phyloP scores from a whole-genome alignment of 2,329 filamentous ascomycete species.

The Clarireedia homoeocarpa region DNA sequence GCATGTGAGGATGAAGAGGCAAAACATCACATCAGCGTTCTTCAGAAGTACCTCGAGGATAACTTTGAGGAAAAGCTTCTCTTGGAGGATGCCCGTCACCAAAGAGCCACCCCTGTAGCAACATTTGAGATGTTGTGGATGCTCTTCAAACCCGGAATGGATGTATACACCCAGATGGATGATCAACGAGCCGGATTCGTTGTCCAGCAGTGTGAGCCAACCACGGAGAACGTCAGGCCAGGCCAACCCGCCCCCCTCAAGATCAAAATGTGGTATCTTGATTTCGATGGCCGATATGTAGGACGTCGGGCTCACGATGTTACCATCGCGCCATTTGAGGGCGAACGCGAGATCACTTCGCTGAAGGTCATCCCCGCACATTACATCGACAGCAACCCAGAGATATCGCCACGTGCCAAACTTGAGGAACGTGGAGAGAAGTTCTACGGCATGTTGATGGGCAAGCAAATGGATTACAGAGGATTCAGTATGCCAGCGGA shows the following conservation, averaged over 20 bases:
- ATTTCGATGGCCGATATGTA: conserved; percentile 25
- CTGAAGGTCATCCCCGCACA: conserved; percentile 23
- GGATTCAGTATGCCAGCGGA: conserved; percentile 18
- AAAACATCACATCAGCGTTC: conserved; percentile 15
- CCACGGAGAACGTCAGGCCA: conserved; percentile 6
- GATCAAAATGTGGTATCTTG: conserved; percentile 25
- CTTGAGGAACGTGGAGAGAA: conserved; percentile 20
- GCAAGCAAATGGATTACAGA: conserved; percentile 21
- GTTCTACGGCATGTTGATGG: conserved; percentile 19
- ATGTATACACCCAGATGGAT: conserved; percentile 17
- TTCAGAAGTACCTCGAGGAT: conserved; percentile 18
- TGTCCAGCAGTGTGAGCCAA: conserved; percentile 13
- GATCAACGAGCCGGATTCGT: conserved; percentile 18
- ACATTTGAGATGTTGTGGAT: conserved; percentile 23
- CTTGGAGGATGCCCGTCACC: conserved; percentile 15
- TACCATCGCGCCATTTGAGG: conserved; percentile 23
- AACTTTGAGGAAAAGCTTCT: conserved; percentile 18
- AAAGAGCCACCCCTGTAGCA: conserved; percentile 13
- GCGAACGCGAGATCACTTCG: conserved; percentile 24
- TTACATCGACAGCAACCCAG: conserved; percentile 12
- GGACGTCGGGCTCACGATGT: conserved; percentile 20
- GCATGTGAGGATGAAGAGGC: conserved; percentile 18
- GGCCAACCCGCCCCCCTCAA: conserved; percentile 17
- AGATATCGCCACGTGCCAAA: conserved; percentile 13
- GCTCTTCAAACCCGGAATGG: conserved; percentile 21